phyloP scores from a whole-genome alignment of 768 basidiomycete genomes.

The Boletus coccyginus region DNA sequence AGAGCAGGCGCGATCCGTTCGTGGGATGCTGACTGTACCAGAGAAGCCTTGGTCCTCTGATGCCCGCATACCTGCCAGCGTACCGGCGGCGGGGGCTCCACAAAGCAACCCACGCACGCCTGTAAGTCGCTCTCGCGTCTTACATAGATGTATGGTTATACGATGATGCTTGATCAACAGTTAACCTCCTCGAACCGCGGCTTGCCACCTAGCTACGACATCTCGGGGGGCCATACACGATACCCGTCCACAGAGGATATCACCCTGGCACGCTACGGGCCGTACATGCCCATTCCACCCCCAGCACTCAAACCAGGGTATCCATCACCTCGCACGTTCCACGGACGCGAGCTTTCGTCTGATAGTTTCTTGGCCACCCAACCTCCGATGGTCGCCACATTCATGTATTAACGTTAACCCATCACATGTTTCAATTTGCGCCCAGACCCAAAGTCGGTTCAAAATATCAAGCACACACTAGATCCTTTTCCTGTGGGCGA shows the following conservation, averaged over 20 bases:
- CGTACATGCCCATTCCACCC: constrained; percentile 35
- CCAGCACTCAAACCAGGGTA: constrained; percentile 38
- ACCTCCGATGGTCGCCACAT: constrained; percentile 21
- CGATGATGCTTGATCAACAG: constrained; percentile 2
- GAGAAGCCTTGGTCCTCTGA: background rate
- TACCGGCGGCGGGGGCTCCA: background rate
- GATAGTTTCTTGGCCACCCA: constrained; percentile 26
- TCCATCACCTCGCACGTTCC: constrained; percentile 12
- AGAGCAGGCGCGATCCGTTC: constrained; percentile 5
- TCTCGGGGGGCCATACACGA: constrained; percentile 10
- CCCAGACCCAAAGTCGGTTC: background rate
- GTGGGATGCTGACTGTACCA: constrained; percentile 1
- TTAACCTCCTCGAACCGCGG: background rate
- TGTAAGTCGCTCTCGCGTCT: constrained; percentile 8
- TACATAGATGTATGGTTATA: background rate
- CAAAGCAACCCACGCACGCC: constrained; percentile 8
- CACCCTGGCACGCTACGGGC: constrained; percentile 20
- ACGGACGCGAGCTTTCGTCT: constrained; percentile 26
- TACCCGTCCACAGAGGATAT: constrained; percentile 26
- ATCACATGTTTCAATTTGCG: constrained; percentile 6
- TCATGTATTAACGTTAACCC: constrained; percentile 17
- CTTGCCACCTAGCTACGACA: constrained; percentile 16
- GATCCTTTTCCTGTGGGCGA: constrained; percentile 9
- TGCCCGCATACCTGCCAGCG: background rate
- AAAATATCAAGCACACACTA: background rate